These are phyloP conservation scores for Fragaria ananassa DNA, from an alignment of 306 rosid genomes.

Conservation along the genomic window DNA sequence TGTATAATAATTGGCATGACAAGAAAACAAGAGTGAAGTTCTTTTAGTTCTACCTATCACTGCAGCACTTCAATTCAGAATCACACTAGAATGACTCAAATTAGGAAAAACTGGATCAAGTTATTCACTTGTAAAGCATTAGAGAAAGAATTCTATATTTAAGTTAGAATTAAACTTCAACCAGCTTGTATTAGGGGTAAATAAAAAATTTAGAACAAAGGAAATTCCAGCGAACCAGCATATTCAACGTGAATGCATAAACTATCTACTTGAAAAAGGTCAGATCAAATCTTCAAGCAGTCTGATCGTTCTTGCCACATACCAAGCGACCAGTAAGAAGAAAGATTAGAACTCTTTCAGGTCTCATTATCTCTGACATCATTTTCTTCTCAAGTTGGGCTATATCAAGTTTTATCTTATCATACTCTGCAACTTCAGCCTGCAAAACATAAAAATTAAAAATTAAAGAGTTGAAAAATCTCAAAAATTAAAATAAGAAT, in stretches of 20 bases:
- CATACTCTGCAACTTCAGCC: slow-evolving; percentile 91
- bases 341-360: slow-evolving; percentile 75
- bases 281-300: not conserved
- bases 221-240: not conserved
- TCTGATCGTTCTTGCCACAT: slow-evolving; percentile 28
- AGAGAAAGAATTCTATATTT: not conserved
- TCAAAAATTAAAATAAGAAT: slow-evolving; percentile 15
- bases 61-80: not conserved
- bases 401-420: slow-evolving; percentile 75
- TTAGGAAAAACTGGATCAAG: not conserved
- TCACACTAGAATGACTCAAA: not conserved
- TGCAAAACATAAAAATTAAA: slow-evolving; percentile 28
- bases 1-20: not conserved
- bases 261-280: not conserved
- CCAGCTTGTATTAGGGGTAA: not conserved
- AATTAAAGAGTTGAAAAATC: slow-evolving; percentile 10
- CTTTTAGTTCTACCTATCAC: not conserved
- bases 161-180: not conserved
- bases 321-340: slow-evolving; percentile 99
- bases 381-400: slow-evolving; percentile 84
- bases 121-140: not conserved
- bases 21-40: not conserved
- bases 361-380: slow-evolving; percentile 89
- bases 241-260: not conserved
- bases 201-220: not conserved